These are phyloP conservation scores for Leccinum insolens DNA, from an alignment of 1,284 basidiomycete genomes.

Conservation along the genomic window DNA sequence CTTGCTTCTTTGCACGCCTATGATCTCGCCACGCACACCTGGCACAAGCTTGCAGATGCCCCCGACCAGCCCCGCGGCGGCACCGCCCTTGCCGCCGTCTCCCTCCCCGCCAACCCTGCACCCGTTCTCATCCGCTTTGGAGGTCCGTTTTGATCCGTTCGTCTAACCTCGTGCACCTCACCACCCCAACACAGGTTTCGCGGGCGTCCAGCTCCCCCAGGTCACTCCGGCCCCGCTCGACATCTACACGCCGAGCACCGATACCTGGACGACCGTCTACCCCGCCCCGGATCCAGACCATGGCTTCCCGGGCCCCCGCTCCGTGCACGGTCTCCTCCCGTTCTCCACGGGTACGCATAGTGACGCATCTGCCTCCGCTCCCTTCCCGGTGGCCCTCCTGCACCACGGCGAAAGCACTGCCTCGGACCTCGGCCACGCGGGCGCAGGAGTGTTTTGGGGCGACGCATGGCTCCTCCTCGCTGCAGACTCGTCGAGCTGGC, in stretches of 20 bases:
- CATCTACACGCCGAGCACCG: slow-evolving; percentile 27
- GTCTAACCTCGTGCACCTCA: background rate
- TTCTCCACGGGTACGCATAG: slow-evolving; percentile 7
- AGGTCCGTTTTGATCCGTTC: slow-evolving; percentile 11
- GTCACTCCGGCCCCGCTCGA: slow-evolving; percentile 28
- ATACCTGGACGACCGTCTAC: slow-evolving; percentile 28
- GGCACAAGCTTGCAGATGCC: slow-evolving; percentile 38
- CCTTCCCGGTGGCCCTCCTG: slow-evolving; percentile 19
- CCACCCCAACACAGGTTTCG: slow-evolving; percentile 18
- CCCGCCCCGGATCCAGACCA: slow-evolving; percentile 22
- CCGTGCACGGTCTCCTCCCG: slow-evolving; percentile 31
- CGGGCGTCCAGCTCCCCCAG: slow-evolving; percentile 23
- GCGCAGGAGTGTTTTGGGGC: slow-evolving; percentile 29
- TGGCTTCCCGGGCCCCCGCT: slow-evolving; percentile 27
- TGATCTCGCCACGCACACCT: slow-evolving; percentile 32
- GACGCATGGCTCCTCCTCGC: slow-evolving; percentile 27
- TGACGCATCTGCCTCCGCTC: background rate
- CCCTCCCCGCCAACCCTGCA: slow-evolving; percentile 51
- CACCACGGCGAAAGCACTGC: slow-evolving; percentile 25
- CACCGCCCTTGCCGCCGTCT: slow-evolving; percentile 71
- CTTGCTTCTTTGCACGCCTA: slow-evolving; percentile 31
- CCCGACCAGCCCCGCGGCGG: slow-evolving; percentile 44
- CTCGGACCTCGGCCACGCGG: slow-evolving; percentile 25
- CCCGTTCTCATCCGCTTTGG: slow-evolving; percentile 28
- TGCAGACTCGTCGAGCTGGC: background rate